Conservation (phyloP, 352 stramenopile species). For the Pythium brachiatum region DNA sequence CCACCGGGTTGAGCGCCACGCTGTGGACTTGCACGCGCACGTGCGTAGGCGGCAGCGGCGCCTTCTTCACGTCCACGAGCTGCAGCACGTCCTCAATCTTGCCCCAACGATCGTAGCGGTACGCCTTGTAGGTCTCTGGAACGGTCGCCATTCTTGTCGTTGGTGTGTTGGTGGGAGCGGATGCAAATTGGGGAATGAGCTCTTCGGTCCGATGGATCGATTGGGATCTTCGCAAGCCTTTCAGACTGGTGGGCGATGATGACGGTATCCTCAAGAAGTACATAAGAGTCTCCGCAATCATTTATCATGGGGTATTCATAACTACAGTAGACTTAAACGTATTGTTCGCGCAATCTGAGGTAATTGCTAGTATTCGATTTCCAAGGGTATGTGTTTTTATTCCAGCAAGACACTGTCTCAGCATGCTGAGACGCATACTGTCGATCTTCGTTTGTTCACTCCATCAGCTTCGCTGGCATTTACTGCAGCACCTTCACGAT, state of each 20-base stretch:
- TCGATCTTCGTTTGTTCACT: not conserved
- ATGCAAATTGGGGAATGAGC: not conserved
- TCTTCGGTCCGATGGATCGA: too few species aligned
- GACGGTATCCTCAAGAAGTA: too few species aligned
- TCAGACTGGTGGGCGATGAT: too few species aligned
- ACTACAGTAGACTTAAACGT: too few species aligned
- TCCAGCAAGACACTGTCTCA: not conserved
- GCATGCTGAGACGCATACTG: too few species aligned
- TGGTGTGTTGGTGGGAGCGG: not conserved
- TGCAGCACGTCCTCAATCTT: conserved; percentile 6
- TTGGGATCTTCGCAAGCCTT: too few species aligned
- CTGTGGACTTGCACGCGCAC: conserved; percentile 19
- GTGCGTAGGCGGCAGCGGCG: not conserved
- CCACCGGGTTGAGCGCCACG: conserved; percentile 11
- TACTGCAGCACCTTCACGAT: conserved; percentile 45
- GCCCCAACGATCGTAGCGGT: conserved; percentile 9
- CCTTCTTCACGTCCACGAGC: not conserved
- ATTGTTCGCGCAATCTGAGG: too few species aligned
- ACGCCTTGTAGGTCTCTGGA: conserved; percentile 7
- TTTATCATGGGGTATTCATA: too few species aligned
- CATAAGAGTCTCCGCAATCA: too few species aligned
- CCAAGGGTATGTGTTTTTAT: too few species aligned
- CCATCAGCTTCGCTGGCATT: too few species aligned
- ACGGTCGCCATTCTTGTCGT: not conserved
- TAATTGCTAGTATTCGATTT: too few species aligned